Conservation (phyloP, 2,329 filamentous ascomycete genomes). For the Daldinia sp. region DNA sequence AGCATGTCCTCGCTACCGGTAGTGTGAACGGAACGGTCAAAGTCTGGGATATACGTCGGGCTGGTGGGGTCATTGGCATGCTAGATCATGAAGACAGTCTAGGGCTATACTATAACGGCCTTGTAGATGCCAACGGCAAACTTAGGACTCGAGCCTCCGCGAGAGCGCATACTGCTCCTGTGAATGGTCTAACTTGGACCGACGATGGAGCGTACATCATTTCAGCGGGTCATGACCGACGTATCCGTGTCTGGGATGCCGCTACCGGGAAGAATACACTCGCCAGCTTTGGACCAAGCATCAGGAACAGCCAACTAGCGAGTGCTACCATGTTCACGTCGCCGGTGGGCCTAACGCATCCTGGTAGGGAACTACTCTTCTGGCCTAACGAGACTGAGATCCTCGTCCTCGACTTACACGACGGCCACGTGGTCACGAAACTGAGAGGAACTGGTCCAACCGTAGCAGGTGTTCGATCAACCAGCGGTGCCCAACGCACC, state of each 20-base stretch:
- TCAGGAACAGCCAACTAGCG: slow-evolving; percentile 78
- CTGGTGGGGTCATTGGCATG: slow-evolving; percentile 79
- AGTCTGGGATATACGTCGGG: slow-evolving; percentile 88
- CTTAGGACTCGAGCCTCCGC: slow-evolving; percentile 59
- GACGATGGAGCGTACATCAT: slow-evolving; percentile 82
- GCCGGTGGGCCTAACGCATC: slow-evolving; percentile 68
- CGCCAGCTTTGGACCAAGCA: slow-evolving; percentile 84
- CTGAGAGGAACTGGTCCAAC: slow-evolving; percentile 73
- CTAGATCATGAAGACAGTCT: slow-evolving; percentile 87
- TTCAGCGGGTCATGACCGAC: slow-evolving; percentile 84
- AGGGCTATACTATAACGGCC: slow-evolving; percentile 66
- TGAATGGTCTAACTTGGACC: slow-evolving; percentile 89
- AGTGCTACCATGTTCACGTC: slow-evolving; percentile 72
- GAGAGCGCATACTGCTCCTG: slow-evolving; percentile 81
- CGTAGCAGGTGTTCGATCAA: slow-evolving; percentile 59
- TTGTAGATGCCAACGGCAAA: slow-evolving; percentile 53
- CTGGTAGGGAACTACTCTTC: slow-evolving; percentile 75
- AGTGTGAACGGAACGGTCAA: slow-evolving; percentile 86
- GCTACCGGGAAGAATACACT: slow-evolving; percentile 86
- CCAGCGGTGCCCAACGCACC: slow-evolving; percentile 64
- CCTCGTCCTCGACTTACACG: slow-evolving; percentile 80
- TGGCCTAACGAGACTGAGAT: slow-evolving; percentile 88
- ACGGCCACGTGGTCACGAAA: slow-evolving; percentile 78
- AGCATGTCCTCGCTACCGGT: slow-evolving; percentile 84
- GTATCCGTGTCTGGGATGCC: slow-evolving; percentile 89